A percentile compares a stretch with the other conserved stretches of the same genome.
Conservation (phyloP, 257 asterid genomes). For the Nemophila menziesii region DNA sequence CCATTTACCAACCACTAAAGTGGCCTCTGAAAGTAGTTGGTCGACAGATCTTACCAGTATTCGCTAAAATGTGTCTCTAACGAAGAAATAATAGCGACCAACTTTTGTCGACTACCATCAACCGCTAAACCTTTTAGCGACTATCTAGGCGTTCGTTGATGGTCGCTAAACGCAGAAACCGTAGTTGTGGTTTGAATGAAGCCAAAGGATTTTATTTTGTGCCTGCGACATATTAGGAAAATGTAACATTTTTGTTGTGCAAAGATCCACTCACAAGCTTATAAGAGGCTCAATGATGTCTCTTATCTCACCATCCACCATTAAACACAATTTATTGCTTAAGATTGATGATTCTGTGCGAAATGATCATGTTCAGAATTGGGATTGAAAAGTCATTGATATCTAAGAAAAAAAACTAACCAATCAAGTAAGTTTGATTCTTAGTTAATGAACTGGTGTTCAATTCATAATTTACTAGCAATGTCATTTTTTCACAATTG, state of each 20-base stretch:
- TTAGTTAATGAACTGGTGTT: background rate
- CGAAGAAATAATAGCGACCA: too few relatives aligned
- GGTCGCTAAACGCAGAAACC: too few relatives aligned
- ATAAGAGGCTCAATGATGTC: constrained; percentile 48
- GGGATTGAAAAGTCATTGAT: constrained; percentile 43
- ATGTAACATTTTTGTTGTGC: constrained; percentile 56
- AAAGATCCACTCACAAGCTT: constrained; percentile 50
- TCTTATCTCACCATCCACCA: constrained; percentile 36
- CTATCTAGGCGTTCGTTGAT: too few relatives aligned
- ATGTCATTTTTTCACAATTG: constrained; percentile 9
- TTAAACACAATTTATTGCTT: constrained; percentile 38
- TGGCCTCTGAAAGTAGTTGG: too few relatives aligned
- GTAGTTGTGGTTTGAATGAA: constrained; percentile 57
- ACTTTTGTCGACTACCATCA: too few relatives aligned
- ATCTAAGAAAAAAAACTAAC: constrained; percentile 54
- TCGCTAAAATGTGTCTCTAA: too few relatives aligned
- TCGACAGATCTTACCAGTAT: too few relatives aligned
- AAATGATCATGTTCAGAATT: constrained; percentile 38
- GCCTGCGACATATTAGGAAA: constrained; percentile 58
- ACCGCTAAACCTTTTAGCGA: too few relatives aligned
- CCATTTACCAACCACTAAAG: too few relatives aligned
- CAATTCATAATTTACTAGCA: background rate
- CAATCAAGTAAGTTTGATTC: constrained; percentile 30
- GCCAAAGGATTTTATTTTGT: constrained; percentile 78
- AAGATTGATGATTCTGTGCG: constrained; percentile 37